These are phyloP conservation scores for Malassezia equina DNA, from an alignment of 1,284 basidiomycete species.

Conservation along the genomic window DNA sequence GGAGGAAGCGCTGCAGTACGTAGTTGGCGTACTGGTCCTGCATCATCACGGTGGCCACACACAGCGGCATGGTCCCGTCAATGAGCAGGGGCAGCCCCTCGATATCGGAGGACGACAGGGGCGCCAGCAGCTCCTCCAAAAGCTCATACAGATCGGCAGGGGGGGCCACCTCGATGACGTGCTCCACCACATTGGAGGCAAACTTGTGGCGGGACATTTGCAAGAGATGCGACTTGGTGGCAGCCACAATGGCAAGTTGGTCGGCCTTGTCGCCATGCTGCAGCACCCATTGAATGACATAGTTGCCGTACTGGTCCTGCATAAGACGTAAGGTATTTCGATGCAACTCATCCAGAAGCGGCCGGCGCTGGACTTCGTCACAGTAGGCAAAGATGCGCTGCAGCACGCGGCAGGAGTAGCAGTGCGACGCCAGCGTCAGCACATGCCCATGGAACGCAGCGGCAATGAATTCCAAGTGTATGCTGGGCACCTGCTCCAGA, in stretches of 20 bases:
- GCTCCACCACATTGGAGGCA: slow-evolving; percentile 93
- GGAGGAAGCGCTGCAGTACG: slow-evolving; percentile 45
- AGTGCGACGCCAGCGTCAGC: slow-evolving; percentile 73
- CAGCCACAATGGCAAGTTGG: slow-evolving; percentile 59
- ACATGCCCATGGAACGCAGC: slow-evolving; percentile 70
- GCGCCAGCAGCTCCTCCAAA: slow-evolving; percentile 68
- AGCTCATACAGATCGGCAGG: slow-evolving; percentile 59
- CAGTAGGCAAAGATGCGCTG: slow-evolving; percentile 79
- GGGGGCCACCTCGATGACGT: slow-evolving; percentile 65
- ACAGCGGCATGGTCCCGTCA: not conserved
- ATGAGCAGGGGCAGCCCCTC: not conserved
- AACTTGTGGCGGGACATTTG: slow-evolving; percentile 67
- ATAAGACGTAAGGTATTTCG: slow-evolving; percentile 53
- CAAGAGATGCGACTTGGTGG: slow-evolving; percentile 68
- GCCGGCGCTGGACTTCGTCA: slow-evolving; percentile 54
- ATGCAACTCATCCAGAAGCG: slow-evolving; percentile 76
- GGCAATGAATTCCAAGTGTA: slow-evolving; percentile 64
- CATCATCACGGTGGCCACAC: slow-evolving; percentile 57
- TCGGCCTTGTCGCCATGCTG: slow-evolving; percentile 67
- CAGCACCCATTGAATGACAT: slow-evolving; percentile 87
- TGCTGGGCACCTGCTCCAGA: slow-evolving; percentile 53
- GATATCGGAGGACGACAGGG: slow-evolving; percentile 20
- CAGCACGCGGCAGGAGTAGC: slow-evolving; percentile 88
- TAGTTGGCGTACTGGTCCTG: slow-evolving; percentile 73
- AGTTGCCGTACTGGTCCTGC: slow-evolving; percentile 58